Evolutionary conservation across 2,329 filamentous ascomycete genomes (phyloP).

Genomic region (Nigrospora osmanthi): DNA sequence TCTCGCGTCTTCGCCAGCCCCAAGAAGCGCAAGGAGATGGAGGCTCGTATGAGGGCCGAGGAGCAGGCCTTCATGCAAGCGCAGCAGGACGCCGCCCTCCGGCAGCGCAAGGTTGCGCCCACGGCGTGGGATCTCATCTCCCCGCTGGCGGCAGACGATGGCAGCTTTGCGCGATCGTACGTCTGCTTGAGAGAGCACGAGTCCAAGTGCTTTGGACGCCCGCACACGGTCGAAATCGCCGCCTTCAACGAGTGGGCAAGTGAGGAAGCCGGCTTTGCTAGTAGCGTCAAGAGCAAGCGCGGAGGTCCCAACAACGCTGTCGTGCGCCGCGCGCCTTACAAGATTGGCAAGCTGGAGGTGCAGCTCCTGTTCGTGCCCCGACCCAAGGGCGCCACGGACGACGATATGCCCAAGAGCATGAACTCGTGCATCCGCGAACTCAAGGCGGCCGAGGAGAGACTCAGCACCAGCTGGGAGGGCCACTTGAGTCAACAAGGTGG

Average conservation of each 20-base stretch:
- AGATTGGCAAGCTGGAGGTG: conserved; percentile 87
- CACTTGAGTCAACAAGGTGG: conserved; percentile 93
- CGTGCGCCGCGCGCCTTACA: conserved; percentile 85
- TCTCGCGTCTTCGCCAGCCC: conserved; percentile 89
- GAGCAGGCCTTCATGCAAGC: conserved; percentile 63
- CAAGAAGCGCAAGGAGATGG: conserved; percentile 93
- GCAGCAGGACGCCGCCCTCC: conserved; percentile 56
- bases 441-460: conserved; percentile 77
- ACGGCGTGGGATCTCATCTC: conserved; percentile 83
- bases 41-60: conserved; percentile 75
- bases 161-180: conserved; percentile 90
- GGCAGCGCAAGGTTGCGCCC: conserved; percentile 54
- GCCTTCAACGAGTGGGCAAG: conserved; percentile 99
- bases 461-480: conserved; percentile 75
- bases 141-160: conserved; percentile 79
- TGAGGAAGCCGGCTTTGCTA: conserved; percentile 70
- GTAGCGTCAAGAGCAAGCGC: conserved; percentile 92
- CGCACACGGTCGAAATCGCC: conserved; percentile 78
- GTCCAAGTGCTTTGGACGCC: conserved; percentile 76
- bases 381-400: conserved; percentile 76
- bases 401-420: conserved; percentile 99
- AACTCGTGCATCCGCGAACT: conserved; percentile 91
- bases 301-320: conserved; percentile 50
- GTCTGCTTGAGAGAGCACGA: conserved; percentile 93
- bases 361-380: conserved; percentile 93